Conservation (phyloP, 1,284 basidiomycete genomes). For the Ceratobasidium sp. region DNA sequence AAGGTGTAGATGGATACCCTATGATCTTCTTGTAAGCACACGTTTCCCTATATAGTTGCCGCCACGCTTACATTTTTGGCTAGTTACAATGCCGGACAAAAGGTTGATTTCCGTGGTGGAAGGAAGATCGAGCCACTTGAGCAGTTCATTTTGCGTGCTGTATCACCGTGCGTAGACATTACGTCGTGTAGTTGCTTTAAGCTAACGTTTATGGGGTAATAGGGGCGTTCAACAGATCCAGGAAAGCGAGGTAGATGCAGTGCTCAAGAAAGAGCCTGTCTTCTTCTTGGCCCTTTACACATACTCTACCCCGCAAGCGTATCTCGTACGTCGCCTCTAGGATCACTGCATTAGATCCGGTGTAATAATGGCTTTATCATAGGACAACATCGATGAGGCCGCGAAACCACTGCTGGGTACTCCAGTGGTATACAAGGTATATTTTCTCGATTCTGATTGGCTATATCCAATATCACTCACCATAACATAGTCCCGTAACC, state of each 20-base stretch:
- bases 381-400: conserved; percentile 59
- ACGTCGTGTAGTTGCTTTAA: conserved; percentile 26
- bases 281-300: conserved; percentile 78
- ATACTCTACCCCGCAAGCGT: conserved; percentile 48
- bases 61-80: conserved; percentile 40
- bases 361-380: not conserved
- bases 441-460: conserved; percentile 49
- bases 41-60: conserved; percentile 42
- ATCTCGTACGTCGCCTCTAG: conserved; percentile 48
- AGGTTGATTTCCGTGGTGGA: conserved; percentile 73
- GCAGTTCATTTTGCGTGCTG: conserved; percentile 74
- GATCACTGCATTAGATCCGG: not conserved
- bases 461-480: conserved; percentile 37
- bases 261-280: conserved; percentile 64
- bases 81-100: conserved; percentile 54
- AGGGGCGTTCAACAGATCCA: conserved; percentile 58
- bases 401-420: conserved; percentile 69
- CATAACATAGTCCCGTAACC: conserved; percentile 47
- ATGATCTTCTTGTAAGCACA: conserved; percentile 71
- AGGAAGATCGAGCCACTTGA: conserved; percentile 72
- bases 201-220: conserved; percentile 40
- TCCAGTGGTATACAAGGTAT: conserved; percentile 64
- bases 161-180: conserved; percentile 58
- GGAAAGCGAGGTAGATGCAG: conserved; percentile 56
- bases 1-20: conserved; percentile 79